Evolutionary conservation across 495 filamentous ascomycete species (phyloP).

Genomic region (Daldinia vernicosa): DNA sequence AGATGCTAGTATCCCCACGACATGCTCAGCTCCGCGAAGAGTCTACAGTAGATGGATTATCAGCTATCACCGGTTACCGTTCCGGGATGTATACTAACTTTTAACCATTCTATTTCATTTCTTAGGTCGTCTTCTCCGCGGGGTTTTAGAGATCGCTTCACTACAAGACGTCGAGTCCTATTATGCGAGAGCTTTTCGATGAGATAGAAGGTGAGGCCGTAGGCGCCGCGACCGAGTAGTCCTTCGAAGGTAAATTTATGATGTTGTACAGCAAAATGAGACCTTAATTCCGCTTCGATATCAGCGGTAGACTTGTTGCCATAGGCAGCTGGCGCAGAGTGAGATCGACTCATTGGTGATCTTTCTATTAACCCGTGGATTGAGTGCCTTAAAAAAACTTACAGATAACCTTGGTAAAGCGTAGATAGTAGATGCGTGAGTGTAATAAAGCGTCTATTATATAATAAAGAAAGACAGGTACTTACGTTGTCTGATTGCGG

Average conservation of each 20-base stretch:
- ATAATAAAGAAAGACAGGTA: conserved; percentile 1
- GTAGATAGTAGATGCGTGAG: background rate
- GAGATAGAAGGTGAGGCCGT: conserved; percentile 14
- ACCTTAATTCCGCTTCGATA: conserved; percentile 7
- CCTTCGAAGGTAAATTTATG: conserved; percentile 19
- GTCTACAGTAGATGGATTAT: conserved; percentile 7
- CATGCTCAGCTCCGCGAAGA: conserved; percentile 26
- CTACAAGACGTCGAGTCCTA: conserved; percentile 13
- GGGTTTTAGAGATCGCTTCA: conserved; percentile 12
- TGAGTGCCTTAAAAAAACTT: background rate
- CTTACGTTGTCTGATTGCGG: background rate
- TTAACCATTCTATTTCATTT: conserved; percentile 18
- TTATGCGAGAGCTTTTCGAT: conserved; percentile 13
- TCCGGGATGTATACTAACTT: background rate
- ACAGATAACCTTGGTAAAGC: background rate
- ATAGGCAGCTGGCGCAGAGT: background rate
- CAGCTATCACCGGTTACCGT: background rate
- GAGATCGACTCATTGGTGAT: background rate
- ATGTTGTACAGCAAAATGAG: conserved; percentile 16
- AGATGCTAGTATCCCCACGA: conserved; percentile 17
- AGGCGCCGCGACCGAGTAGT: conserved; percentile 11
- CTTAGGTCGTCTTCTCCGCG: conserved; percentile 13
- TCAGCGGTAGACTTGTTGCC: conserved; percentile 3
- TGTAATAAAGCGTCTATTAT: background rate
- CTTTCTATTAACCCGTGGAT: background rate